A percentile compares a stretch with the other conserved stretches of the same genome.
These are phyloP conservation scores for Epichloe gansuensis DNA, from an alignment of 2,329 filamentous ascomycete genomes.

Conservation along the genomic window DNA sequence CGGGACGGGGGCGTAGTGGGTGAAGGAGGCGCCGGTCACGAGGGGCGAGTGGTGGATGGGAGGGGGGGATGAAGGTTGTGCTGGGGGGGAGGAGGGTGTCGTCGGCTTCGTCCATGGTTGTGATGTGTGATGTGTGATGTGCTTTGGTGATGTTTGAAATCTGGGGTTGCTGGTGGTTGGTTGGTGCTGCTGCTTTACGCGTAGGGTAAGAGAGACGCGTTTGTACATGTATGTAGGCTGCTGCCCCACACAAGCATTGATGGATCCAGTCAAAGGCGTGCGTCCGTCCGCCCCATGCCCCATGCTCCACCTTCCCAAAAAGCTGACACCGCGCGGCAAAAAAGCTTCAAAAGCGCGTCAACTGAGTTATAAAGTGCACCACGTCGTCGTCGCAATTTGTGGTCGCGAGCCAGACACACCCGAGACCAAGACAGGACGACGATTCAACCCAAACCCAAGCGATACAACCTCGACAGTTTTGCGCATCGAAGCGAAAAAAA, in stretches of 20 bases:
- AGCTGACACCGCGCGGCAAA: neutral
- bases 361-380: neutral
- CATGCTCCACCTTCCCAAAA: neutral
- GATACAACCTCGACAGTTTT: too few relatives aligned
- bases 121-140: neutral
- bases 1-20: conserved; percentile 59
- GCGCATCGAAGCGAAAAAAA: too few relatives aligned
- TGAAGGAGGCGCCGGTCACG: conserved; percentile 53
- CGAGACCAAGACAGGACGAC: too few relatives aligned
- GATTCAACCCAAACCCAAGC: too few relatives aligned
- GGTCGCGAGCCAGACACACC: too few relatives aligned
- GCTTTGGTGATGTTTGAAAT: neutral
- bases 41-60: conserved; percentile 43
- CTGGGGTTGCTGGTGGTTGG: neutral
- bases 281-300: neutral
- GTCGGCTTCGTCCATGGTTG: conserved; percentile 7
- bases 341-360: neutral
- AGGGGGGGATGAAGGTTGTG: conserved; percentile 51
- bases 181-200: conserved; percentile 1
- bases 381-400: neutral
- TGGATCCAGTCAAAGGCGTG: neutral
- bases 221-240: neutral
- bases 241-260: neutral
- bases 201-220: conserved; percentile 8
- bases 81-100: neutral